These are phyloP conservation scores for Oldenlandia corymbosa DNA, from an alignment of 257 asterid species.

Conservation along the genomic window DNA sequence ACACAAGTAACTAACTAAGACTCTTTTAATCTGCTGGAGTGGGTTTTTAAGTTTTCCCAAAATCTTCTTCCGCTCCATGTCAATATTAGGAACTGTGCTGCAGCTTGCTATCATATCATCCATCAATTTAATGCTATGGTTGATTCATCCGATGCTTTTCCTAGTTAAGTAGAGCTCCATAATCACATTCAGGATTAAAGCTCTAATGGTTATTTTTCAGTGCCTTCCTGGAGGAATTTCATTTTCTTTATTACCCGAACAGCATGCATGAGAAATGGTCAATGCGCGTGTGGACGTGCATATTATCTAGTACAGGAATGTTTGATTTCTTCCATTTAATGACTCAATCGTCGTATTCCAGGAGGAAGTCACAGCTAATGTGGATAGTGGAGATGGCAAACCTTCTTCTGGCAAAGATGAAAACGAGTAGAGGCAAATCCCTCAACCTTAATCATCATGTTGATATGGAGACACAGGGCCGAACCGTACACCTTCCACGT, in stretches of 20 bases:
- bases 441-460: background rate
- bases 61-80: background rate
- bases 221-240: too few species aligned
- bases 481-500: background rate
- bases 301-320: too few species aligned
- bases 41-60: too few species aligned
- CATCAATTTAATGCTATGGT: background rate
- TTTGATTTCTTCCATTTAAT: background rate
- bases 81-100: background rate
- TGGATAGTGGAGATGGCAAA: slow-evolving; percentile 14
- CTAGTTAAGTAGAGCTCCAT: background rate
- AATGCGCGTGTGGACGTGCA: too few species aligned
- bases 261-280: background rate
- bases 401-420: slow-evolving; percentile 10
- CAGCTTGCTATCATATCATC: background rate
- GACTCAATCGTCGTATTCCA: slow-evolving; percentile 1
- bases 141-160: background rate
- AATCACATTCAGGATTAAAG: too few species aligned
- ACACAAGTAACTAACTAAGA: too few species aligned
- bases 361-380: slow-evolving; percentile 18
- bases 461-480: too few species aligned
- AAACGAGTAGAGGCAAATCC: slow-evolving; percentile 14
- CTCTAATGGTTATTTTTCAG: too few species aligned
- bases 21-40: too few species aligned
- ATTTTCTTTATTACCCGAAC: background rate